Base-by-base conservation (phyloP, 176 grass and related monocot species). In the Bolboschoenus planiculmis region DNA sequence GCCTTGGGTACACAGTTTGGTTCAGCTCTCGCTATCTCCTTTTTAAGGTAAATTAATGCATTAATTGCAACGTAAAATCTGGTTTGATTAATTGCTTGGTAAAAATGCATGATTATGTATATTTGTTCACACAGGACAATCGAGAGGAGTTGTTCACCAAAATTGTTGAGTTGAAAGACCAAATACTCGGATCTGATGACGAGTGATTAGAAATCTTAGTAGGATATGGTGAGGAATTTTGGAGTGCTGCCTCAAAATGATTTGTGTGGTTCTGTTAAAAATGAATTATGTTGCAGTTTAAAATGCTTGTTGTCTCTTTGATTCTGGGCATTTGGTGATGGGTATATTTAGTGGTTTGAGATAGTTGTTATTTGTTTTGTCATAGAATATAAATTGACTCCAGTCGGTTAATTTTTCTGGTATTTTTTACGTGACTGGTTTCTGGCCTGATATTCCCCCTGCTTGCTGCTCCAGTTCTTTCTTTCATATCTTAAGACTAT, bases 81-180 rank as follows among this genome's bases (percentile, higher is more conserved):
- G 30, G 0, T 57, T 74, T 30, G 20, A 1, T 4, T 16, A 42
- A 75, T 81, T 34, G 35, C 43, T 11, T 85, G 5, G 21, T 66
- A 35, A 67, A 11, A 33, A 56, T 81, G 3, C 56, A 20, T 33
- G 39, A 21, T 74, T 4, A 72, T 37, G 64, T 68, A 37, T 54
- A 16, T 47, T 46, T 82, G 15, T 83, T 81, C 8, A 21, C 78
- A 51, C 86, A 97, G 93, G 64, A 89, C 50, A 92, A 88, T 51
- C 85, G 93, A 61, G 90, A 93, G 24, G 90, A 97, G 53, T 61
- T 92, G 58, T 84, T 91, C 20, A 46, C 56, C 18, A 92, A 88
- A 82, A 78, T 87, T 54, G 27, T 85, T 20, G 86, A 89, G 27
- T 76, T 96, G 10, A 92, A 89, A 71, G 71, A 71, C 54, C 89